These are phyloP conservation scores for Apocynum venetum DNA, from an alignment of 257 asterid genomes.

Conservation along the genomic window DNA sequence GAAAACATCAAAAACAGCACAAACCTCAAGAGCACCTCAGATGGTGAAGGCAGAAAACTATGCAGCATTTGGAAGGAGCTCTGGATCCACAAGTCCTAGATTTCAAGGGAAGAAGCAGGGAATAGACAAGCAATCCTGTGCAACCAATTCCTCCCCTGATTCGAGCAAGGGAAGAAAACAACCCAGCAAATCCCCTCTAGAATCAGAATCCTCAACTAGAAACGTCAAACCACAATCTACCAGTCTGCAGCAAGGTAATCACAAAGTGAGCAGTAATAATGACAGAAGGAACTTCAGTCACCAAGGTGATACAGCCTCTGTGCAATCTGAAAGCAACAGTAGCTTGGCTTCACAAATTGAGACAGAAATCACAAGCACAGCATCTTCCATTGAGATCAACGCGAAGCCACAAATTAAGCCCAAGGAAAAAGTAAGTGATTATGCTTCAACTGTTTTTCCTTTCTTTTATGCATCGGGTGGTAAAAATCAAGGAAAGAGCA, in stretches of 20 bases:
- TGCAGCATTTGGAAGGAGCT: constrained; percentile 36
- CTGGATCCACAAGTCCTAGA: constrained; percentile 55
- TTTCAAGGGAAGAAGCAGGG: constrained; percentile 34
- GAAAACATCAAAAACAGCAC: constrained; percentile 25
- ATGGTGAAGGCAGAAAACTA: constrained; percentile 36
- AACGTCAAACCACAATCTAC: constrained; percentile 36
- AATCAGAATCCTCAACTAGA: constrained; percentile 35
- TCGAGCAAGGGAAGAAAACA: constrained; percentile 34
- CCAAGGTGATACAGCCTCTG: constrained; percentile 65
- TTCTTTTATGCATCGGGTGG: constrained; percentile 18
- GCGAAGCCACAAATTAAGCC: constrained; percentile 36
- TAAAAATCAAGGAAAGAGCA: constrained; percentile 32
- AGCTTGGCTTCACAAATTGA: constrained; percentile 61
- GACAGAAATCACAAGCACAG: constrained; percentile 49
- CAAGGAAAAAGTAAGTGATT: constrained; percentile 30
- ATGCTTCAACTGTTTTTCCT: constrained; percentile 3
- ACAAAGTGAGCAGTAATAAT: constrained; percentile 43
- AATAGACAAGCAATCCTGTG: constrained; percentile 32
- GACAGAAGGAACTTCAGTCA: constrained; percentile 49
- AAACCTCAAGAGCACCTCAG: constrained; percentile 29
- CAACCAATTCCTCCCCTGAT: constrained; percentile 35
- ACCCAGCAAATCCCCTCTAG: constrained; percentile 28
- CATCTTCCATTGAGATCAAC: constrained; percentile 29
- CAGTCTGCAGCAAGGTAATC: constrained; percentile 37
- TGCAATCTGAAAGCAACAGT: constrained; percentile 67